Percentiles rank a stretch among this genome's conserved stretches.
These are phyloP conservation scores for Trichocomaceae sp. DNA, from an alignment of 2,329 filamentous ascomycete genomes.

Conservation along the genomic window DNA sequence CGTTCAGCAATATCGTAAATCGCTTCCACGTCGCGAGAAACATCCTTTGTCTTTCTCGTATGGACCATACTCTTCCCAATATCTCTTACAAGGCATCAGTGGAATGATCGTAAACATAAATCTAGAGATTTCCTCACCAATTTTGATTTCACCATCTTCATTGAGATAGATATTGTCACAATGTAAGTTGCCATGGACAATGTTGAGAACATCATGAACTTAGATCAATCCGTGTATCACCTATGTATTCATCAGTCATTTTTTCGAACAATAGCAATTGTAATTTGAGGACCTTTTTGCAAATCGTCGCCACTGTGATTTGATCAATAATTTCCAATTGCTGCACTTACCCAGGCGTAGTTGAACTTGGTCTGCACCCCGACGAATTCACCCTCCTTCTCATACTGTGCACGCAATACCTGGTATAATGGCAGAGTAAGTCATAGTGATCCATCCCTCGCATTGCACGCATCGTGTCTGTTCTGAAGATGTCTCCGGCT, in stretches of 20 bases:
- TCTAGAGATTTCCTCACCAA: background rate
- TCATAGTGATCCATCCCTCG: too few species aligned
- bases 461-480: too few species aligned
- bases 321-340: too few species aligned
- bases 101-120: background rate
- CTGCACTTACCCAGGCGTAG: constrained; percentile 74
- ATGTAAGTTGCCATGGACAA: background rate
- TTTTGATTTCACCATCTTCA: background rate
- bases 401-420: constrained; percentile 87
- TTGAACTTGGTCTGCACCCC: constrained; percentile 99
- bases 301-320: too few species aligned
- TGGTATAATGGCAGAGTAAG: too few species aligned
- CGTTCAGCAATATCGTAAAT: background rate
- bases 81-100: background rate
- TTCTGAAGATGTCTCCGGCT: too few species aligned
- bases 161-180: background rate
- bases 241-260: too few species aligned
- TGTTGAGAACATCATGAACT: too few species aligned
- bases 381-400: constrained; percentile 93
- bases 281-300: background rate
- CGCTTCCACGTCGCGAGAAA: background rate
- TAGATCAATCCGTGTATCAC: too few species aligned
- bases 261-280: too few species aligned
- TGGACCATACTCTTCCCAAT: background rate
- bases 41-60: background rate